phyloP scores from a whole-genome alignment of 2,329 filamentous ascomycete species.

The Lojkania enalia region DNA sequence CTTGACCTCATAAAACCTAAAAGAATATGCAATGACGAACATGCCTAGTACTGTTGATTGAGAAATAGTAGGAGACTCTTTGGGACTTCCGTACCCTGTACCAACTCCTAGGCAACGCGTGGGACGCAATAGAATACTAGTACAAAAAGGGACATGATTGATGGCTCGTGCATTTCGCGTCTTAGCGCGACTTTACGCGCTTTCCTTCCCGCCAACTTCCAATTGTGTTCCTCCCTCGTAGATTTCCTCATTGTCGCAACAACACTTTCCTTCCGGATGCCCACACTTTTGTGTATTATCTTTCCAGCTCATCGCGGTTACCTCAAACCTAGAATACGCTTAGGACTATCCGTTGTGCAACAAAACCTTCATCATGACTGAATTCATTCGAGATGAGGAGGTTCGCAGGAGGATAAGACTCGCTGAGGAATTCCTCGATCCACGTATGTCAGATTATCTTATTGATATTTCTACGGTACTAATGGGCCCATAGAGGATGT shows the following conservation, averaged over 20 bases:
- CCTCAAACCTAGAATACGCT: background rate
- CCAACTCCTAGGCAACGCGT: no score
- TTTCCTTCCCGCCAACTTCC: constrained; percentile 16
- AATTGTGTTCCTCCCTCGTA: constrained; percentile 21
- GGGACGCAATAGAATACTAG: no score
- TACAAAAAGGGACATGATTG: no score
- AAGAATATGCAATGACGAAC: no score
- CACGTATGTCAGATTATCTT: constrained; percentile 62
- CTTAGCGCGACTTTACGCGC: constrained; percentile 5
- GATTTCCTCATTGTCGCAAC: constrained; percentile 9
- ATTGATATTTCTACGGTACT: background rate
- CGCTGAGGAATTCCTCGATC: constrained; percentile 92
- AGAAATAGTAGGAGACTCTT: no score
- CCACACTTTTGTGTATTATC: constrained; percentile 6
- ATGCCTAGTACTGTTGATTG: no score
- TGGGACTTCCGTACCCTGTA: no score
- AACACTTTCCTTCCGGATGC: constrained; percentile 17
- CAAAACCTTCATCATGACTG: constrained; percentile 28
- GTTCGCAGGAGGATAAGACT: constrained; percentile 80
- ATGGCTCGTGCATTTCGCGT: background rate
- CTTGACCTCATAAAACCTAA: no score
- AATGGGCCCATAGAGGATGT: constrained; percentile 53
- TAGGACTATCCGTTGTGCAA: background rate
- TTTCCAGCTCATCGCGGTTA: constrained; percentile 1
- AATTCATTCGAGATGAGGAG: constrained; percentile 74